Evolutionary conservation across 805 yeast genomes (phyloP).

Genomic region (Lachancea meyersii): DNA sequence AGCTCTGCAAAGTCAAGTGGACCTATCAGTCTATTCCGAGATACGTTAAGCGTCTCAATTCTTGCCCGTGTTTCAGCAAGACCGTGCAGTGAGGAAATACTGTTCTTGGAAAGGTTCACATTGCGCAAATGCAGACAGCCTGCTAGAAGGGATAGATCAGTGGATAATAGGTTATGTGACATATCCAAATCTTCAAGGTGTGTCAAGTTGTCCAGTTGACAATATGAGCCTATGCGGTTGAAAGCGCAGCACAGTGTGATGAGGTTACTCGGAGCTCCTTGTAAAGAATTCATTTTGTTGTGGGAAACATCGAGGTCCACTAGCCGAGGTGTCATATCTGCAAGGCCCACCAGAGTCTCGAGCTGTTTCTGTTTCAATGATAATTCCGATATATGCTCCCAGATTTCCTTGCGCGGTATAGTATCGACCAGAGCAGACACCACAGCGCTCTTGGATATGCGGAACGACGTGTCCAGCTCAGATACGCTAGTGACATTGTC

Average conservation of each 20-base stretch:
- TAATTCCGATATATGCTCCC: conserved; percentile 14
- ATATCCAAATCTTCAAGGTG: conserved; percentile 23
- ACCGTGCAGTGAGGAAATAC: conserved; percentile 18
- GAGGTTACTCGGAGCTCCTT: conserved; percentile 16
- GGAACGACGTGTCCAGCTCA: conserved; percentile 21
- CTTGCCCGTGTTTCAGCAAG: conserved; percentile 14
- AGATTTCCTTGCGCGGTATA: conserved; percentile 9
- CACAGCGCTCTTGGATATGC: conserved; percentile 19
- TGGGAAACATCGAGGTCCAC: conserved; percentile 15
- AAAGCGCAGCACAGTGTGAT: conserved; percentile 13
- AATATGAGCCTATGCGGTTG: conserved; percentile 18
- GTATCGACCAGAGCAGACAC: conserved; percentile 22
- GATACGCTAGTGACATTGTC: conserved; percentile 17
- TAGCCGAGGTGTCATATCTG: conserved; percentile 22
- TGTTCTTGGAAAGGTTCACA: conserved; percentile 22
- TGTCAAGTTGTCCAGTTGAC: conserved; percentile 14
- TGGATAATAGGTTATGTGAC: conserved; percentile 18
- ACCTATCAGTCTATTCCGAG: conserved; percentile 22
- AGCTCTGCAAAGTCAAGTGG: conserved; percentile 23
- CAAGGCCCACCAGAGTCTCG: conserved; percentile 18
- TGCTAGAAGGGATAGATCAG: conserved; percentile 8
- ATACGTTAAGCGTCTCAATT: conserved; percentile 17
- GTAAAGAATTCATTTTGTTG: conserved; percentile 20
- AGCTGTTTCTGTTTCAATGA: conserved; percentile 12
- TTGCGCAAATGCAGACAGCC: conserved; percentile 16